Percentiles rank a stretch among this genome's conserved stretches.
phyloP scores from a whole-genome alignment of 2,329 filamentous ascomycete genomes.

The Hymenotorrendiella dingleyae region DNA sequence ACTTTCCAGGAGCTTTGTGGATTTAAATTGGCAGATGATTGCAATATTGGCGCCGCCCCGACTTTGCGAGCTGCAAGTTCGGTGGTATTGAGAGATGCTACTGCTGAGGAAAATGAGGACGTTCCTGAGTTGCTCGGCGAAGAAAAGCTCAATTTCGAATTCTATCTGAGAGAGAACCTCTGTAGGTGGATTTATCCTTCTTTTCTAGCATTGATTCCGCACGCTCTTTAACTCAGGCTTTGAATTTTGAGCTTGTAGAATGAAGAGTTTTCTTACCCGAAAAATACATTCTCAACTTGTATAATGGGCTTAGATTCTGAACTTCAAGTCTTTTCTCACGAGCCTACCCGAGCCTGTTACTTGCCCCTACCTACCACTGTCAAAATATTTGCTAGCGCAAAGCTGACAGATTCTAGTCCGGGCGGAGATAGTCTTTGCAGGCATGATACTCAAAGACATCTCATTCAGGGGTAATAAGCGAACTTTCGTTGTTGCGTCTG shows the following conservation, averaged over 20 bases:
- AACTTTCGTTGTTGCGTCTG: constrained; percentile 54
- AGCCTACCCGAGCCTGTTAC: too few relatives aligned
- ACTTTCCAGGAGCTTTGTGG: constrained; percentile 66
- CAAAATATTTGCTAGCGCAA: constrained; percentile 1
- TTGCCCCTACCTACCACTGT: constrained; percentile 1
- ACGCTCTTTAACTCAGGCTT: too few relatives aligned
- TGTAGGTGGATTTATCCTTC: constrained; percentile 23
- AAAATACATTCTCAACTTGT: too few relatives aligned
- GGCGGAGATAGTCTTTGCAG: constrained; percentile 63
- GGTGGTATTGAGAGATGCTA: constrained; percentile 56
- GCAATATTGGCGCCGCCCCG: constrained; percentile 52
- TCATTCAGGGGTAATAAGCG: constrained; percentile 50
- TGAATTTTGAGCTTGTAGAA: not conserved
- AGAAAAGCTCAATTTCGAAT: constrained; percentile 41
- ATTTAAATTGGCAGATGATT: constrained; percentile 64
- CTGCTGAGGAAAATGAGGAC: constrained; percentile 30
- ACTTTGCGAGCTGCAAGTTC: constrained; percentile 48
- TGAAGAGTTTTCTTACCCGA: too few relatives aligned
- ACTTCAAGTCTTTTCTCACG: too few relatives aligned
- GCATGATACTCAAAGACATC: constrained; percentile 63
- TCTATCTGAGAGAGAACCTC: constrained; percentile 39
- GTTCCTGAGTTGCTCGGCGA: constrained; percentile 27
- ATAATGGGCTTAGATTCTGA: too few relatives aligned
- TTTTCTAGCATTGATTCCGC: too few relatives aligned
- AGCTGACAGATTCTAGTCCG: constrained; percentile 38